Conservation (phyloP, 2,329 filamentous ascomycete species). For the Alternaria postmessia region DNA sequence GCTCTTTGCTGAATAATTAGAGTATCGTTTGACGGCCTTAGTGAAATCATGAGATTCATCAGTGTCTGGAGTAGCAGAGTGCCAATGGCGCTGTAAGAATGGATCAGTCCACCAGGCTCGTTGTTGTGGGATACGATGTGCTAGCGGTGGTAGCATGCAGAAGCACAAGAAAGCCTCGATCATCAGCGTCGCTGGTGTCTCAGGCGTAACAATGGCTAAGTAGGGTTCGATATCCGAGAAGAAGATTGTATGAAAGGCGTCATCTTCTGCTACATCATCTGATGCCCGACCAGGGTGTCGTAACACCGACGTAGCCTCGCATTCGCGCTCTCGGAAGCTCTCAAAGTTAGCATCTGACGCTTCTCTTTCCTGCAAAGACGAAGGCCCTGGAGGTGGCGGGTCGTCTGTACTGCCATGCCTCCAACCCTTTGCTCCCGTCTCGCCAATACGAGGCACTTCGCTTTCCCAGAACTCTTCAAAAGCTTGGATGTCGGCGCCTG, state of each 20-base stretch:
- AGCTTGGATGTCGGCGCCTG: constrained; percentile 33
- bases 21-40: constrained; percentile 16
- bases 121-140: constrained; percentile 34
- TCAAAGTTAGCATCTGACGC: constrained; percentile 26
- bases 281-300: constrained; percentile 74
- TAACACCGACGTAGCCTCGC: constrained; percentile 57
- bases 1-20: constrained; percentile 18
- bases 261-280: constrained; percentile 78
- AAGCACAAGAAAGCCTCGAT: constrained; percentile 70
- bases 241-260: constrained; percentile 83
- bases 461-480: constrained; percentile 88
- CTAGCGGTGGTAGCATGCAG: constrained; percentile 60
- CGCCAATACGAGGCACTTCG: constrained; percentile 80
- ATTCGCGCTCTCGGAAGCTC: constrained; percentile 60
- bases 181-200: constrained; percentile 57
- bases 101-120: constrained; percentile 60
- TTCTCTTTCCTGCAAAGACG: constrained; percentile 8
- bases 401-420: constrained; percentile 52
- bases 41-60: constrained; percentile 20
- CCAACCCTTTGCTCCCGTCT: constrained; percentile 77
- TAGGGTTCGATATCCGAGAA: constrained; percentile 76
- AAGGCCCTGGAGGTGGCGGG: constrained; percentile 6
- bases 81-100: constrained; percentile 58
- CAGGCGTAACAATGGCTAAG: constrained; percentile 57
- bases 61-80: background rate